phyloP scores from a whole-genome alignment of 2,329 filamentous ascomycete genomes.

The Diaporthe citri region DNA sequence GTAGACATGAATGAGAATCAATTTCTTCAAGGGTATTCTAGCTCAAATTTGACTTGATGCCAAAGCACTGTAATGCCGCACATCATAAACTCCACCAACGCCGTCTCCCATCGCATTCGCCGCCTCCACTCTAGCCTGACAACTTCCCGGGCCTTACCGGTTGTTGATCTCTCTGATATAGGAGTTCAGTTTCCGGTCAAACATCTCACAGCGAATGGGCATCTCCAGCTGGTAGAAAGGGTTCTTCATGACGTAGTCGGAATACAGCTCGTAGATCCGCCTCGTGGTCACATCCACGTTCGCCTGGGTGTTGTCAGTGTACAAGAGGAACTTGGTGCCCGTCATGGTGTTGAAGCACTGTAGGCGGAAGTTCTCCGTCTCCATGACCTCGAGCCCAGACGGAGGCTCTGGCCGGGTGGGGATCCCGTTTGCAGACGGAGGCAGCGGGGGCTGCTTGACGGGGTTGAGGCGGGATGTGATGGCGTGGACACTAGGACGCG shows the following conservation, averaged over 20 bases:
- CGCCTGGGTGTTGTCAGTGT: slow-evolving; percentile 89
- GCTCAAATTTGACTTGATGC: slow-evolving; percentile 5
- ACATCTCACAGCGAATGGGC: slow-evolving; percentile 95
- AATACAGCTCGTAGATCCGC: slow-evolving; percentile 93
- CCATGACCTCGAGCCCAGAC: slow-evolving; percentile 90
- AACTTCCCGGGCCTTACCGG: slow-evolving; percentile 51
- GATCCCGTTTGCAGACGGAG: slow-evolving; percentile 52
- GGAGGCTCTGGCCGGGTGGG: slow-evolving; percentile 70
- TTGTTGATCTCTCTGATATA: slow-evolving; percentile 82
- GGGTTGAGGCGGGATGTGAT: slow-evolving; percentile 75
- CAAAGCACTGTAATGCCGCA: slow-evolving; percentile 13
- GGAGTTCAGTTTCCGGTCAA: slow-evolving; percentile 85
- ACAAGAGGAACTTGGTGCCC: slow-evolving; percentile 94
- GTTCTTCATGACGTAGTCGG: slow-evolving; percentile 99
- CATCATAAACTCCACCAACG: slow-evolving; percentile 36
- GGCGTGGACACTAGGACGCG: slow-evolving; percentile 69
- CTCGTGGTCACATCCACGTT: slow-evolving; percentile 88
- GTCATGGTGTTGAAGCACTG: slow-evolving; percentile 97
- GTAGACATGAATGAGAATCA: slow-evolving; percentile 36
- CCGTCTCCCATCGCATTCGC: slow-evolving; percentile 5
- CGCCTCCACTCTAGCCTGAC: background rate
- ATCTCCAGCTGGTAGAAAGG: slow-evolving; percentile 99
- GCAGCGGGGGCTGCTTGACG: slow-evolving; percentile 55
- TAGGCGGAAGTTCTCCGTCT: slow-evolving; percentile 93
- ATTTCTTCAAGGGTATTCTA: slow-evolving; percentile 32